phyloP scores from a whole-genome alignment of 495 filamentous ascomycete genomes.

The Trichoderma gamsii region DNA sequence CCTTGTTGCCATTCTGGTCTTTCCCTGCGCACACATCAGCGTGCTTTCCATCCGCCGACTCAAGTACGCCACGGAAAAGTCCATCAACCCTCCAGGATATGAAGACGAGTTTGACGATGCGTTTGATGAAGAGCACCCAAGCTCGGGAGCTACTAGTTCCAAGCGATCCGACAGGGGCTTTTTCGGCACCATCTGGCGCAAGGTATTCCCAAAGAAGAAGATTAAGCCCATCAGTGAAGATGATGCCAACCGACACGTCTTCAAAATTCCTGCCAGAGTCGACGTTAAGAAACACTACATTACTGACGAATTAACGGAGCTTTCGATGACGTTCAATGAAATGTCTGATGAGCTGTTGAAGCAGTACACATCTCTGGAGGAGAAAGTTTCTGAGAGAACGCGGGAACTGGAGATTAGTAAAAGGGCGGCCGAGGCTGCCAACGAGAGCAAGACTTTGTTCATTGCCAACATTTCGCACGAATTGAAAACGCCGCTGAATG shows the following conservation, averaged over 20 bases:
- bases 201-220: constrained; percentile 24
- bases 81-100: constrained; percentile 59
- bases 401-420: constrained; percentile 81
- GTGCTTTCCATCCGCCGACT: constrained; percentile 74
- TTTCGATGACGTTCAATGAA: constrained; percentile 83
- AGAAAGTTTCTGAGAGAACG: constrained; percentile 77
- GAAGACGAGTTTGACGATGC: constrained; percentile 39
- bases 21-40: constrained; percentile 72
- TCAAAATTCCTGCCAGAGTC: constrained; percentile 80
- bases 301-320: constrained; percentile 81
- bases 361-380: constrained; percentile 77
- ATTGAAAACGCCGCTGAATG: constrained; percentile 86
- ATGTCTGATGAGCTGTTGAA: constrained; percentile 87
- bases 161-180: constrained; percentile 36
- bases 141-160: constrained; percentile 33
- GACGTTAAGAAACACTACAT: constrained; percentile 66
- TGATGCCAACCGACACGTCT: constrained; percentile 47
- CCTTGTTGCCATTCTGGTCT: constrained; percentile 56
- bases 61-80: constrained; percentile 70
- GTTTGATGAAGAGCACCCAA: constrained; percentile 38
- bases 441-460: constrained; percentile 91
- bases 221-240: constrained; percentile 34
- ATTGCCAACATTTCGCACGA: constrained; percentile 96
- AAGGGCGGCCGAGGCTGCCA: constrained; percentile 83
- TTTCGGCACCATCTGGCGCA: constrained; percentile 30